These are phyloP conservation scores for Sphaerostilbella broomeana DNA, from an alignment of 2,329 filamentous ascomycete genomes.

Conservation along the genomic window DNA sequence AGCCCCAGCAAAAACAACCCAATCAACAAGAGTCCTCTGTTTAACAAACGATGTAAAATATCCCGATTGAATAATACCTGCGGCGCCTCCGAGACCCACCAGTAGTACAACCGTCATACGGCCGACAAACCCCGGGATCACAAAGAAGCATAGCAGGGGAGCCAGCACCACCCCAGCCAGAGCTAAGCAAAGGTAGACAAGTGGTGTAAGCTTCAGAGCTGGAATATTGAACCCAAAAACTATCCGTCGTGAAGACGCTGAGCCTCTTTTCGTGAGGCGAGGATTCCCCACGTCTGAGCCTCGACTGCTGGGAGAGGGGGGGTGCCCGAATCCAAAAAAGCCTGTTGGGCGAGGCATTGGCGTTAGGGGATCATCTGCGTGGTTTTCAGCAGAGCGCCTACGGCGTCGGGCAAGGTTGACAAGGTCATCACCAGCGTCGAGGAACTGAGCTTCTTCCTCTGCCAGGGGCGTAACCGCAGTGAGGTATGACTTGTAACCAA, in stretches of 20 bases:
- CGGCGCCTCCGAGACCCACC: constrained; percentile 39
- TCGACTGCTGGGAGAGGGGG: constrained; percentile 9
- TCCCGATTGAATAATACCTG: constrained; percentile 23
- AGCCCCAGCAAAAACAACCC: constrained; percentile 23
- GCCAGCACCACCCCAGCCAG: constrained; percentile 38
- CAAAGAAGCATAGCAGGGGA: constrained; percentile 51
- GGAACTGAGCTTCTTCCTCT: constrained; percentile 53
- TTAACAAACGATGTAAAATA: constrained; percentile 14
- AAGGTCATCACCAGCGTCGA: constrained; percentile 50
- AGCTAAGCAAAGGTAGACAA: constrained; percentile 18
- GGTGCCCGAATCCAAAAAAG: constrained; percentile 8
- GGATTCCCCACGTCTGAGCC: constrained; percentile 9
- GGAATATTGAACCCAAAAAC: not conserved
- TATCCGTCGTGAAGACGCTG: not conserved
- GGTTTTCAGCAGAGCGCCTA: constrained; percentile 8
- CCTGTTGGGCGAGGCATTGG: constrained; percentile 19
- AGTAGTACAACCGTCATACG: constrained; percentile 52
- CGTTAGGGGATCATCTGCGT: constrained; percentile 18
- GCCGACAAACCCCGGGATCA: constrained; percentile 50
- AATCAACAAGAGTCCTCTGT: constrained; percentile 17
- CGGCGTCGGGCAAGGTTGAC: constrained; percentile 29
- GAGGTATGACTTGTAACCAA: constrained; percentile 48
- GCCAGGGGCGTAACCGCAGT: constrained; percentile 47
- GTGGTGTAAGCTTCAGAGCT: constrained; percentile 1
- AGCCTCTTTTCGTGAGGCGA: not conserved